Percentiles rank a stretch among this genome's conserved stretches.
Evolutionary conservation across 108 stramenopile species (phyloP).

Genomic region (Nitzschia sp.): DNA sequence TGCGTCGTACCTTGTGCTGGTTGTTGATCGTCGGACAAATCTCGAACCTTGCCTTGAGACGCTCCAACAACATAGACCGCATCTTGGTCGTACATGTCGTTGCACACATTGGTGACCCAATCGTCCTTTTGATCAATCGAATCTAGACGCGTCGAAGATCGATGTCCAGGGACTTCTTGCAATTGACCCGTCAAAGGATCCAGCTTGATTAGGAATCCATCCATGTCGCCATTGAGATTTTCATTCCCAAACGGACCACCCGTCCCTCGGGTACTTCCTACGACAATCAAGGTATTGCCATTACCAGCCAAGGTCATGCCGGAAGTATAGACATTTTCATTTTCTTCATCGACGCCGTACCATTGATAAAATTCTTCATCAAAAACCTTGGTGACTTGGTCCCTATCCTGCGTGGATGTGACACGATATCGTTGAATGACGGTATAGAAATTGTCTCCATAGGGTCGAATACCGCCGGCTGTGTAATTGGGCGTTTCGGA

Average conservation of each 20-base stretch:
- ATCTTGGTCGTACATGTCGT: slow-evolving; percentile 27
- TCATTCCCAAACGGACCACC: slow-evolving; percentile 29
- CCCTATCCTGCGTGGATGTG: not conserved
- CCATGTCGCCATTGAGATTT: slow-evolving; percentile 24
- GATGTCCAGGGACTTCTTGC: not conserved
- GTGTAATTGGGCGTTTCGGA: slow-evolving; percentile 14
- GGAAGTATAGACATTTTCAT: slow-evolving; percentile 6
- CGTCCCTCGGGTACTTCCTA: slow-evolving; percentile 35
- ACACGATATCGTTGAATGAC: slow-evolving; percentile 3
- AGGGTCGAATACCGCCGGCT: slow-evolving; percentile 17
- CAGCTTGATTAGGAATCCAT: slow-evolving; percentile 52
- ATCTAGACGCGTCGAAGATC: slow-evolving; percentile 22
- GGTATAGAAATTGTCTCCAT: slow-evolving; percentile 20
- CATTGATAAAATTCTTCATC: not conserved
- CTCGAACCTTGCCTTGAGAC: slow-evolving; percentile 30
- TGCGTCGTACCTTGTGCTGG: slow-evolving; percentile 23
- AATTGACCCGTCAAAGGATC: slow-evolving; percentile 21
- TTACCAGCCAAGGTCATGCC: slow-evolving; percentile 28
- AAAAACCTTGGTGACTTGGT: not conserved
- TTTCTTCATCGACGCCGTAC: not conserved
- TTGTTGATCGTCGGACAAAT: slow-evolving; percentile 15
- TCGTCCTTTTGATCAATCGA: slow-evolving; percentile 38
- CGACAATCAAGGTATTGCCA: slow-evolving; percentile 36
- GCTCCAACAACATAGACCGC: slow-evolving; percentile 43
- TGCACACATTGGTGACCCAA: slow-evolving; percentile 36